phyloP scores from a whole-genome alignment of 768 basidiomycete species.

The Phanerodontia chrysosporium region DNA sequence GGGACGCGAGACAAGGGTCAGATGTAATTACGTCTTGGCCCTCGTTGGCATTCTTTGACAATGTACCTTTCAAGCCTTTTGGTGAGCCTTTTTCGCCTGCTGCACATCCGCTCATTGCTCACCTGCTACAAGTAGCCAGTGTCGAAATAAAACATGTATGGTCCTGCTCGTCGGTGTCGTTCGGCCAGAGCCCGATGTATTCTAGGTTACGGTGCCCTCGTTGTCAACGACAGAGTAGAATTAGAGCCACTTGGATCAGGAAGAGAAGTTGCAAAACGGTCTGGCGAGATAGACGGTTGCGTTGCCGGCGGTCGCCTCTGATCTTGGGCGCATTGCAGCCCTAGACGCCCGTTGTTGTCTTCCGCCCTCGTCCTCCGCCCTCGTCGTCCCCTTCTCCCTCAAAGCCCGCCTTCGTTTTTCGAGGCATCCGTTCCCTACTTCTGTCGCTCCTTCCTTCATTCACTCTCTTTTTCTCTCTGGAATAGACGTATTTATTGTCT shows the following conservation, averaged over 20 bases:
- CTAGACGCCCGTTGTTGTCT: slow-evolving; percentile 5
- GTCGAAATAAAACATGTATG: too few relatives aligned
- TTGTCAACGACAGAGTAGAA: not conserved
- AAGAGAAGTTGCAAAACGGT: not conserved
- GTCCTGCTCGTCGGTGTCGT: not conserved
- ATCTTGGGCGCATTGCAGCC: not conserved
- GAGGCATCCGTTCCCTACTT: slow-evolving; percentile 26
- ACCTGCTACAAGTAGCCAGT: too few relatives aligned
- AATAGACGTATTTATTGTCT: not conserved
- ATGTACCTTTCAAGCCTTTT: too few relatives aligned
- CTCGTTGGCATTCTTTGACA: too few relatives aligned
- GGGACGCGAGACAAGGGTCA: too few relatives aligned
- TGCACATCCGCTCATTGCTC: too few relatives aligned
- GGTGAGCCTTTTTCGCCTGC: too few relatives aligned
- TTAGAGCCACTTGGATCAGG: not conserved
- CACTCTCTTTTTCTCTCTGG: not conserved
- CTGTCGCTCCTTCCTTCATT: slow-evolving; percentile 19
- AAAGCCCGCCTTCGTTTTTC: slow-evolving; percentile 20
- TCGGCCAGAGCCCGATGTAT: not conserved
- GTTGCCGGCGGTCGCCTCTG: slow-evolving; percentile 2
- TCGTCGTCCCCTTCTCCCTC: not conserved
- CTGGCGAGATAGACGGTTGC: not conserved
- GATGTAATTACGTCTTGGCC: too few relatives aligned
- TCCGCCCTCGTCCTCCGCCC: not conserved
- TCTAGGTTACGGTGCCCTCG: not conserved